phyloP scores from a whole-genome alignment of 805 yeast genomes.

The Starmerella vitae region DNA sequence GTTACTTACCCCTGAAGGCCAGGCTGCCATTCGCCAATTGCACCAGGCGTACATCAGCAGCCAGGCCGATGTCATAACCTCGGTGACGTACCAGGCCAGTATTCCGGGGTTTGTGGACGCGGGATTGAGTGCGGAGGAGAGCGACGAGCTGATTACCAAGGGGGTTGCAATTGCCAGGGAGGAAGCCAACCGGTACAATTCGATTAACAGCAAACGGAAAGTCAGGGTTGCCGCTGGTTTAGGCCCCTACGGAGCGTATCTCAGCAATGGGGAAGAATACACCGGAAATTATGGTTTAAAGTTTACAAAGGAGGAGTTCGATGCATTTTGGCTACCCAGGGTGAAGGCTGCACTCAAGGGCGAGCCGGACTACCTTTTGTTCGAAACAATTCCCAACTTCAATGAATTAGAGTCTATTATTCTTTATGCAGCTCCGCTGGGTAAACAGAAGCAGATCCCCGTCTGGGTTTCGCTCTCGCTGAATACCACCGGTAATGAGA shows the following conservation, averaged over 20 bases:
- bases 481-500: conserved; percentile 22
- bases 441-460: conserved; percentile 21
- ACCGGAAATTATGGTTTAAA: conserved; percentile 46
- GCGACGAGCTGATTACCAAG: conserved; percentile 6
- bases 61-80: conserved; percentile 43
- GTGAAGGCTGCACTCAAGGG: conserved; percentile 30
- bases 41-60: conserved; percentile 39
- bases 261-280: conserved; percentile 59
- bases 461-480: conserved; percentile 40
- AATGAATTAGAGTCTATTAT: conserved; percentile 42
- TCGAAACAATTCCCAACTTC: conserved; percentile 61
- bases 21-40: conserved; percentile 34
- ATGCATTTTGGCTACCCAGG: conserved; percentile 39
- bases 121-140: conserved; percentile 10
- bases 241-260: conserved; percentile 66
- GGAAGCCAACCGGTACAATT: conserved; percentile 18
- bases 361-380: conserved; percentile 40
- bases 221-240: conserved; percentile 44
- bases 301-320: conserved; percentile 30
- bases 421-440: conserved; percentile 29
- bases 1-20: conserved; percentile 29
- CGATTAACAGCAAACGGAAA: conserved; percentile 1
- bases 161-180: conserved; percentile 22
- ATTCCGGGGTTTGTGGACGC: conserved; percentile 28
- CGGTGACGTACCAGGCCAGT: conserved; percentile 52